phyloP scores from a whole-genome alignment of 495 filamentous ascomycete species.

The Darksidea phi region DNA sequence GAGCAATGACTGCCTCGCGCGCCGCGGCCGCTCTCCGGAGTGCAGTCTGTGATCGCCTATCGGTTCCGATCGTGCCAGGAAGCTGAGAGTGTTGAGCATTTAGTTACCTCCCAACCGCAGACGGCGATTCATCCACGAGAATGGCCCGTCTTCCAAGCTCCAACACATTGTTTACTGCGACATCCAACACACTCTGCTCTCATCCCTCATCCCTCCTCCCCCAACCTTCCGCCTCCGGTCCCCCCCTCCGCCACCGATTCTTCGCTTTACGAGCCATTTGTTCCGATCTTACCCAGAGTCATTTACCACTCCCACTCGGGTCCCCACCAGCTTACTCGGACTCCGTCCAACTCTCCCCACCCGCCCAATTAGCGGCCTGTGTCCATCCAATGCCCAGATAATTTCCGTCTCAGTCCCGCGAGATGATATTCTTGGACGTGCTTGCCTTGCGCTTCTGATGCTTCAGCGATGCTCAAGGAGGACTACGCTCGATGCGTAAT shows the following conservation, averaged over 20 bases:
- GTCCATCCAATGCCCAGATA: neutral
- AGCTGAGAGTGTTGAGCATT: too few species aligned
- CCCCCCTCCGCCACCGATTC: neutral
- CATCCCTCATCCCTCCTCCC: neutral
- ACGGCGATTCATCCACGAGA: neutral
- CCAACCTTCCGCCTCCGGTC: neutral
- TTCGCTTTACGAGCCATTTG: neutral
- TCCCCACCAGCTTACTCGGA: conserved; percentile 29
- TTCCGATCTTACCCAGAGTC: neutral
- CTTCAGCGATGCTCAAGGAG: too few species aligned
- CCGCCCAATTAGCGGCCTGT: conserved; percentile 15
- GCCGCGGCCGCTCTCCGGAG: neutral
- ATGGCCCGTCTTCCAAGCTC: neutral
- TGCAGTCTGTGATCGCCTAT: too few species aligned
- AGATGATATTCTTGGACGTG: neutral
- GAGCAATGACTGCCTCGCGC: neutral
- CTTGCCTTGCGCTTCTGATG: neutral
- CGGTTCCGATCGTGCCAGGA: too few species aligned
- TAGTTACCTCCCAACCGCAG: neutral
- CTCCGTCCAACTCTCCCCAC: conserved; percentile 18
- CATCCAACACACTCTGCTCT: neutral
- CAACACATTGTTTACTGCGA: neutral
- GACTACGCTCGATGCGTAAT: too few species aligned
- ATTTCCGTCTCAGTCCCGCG: neutral
- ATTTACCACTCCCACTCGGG: conserved; percentile 5